Evolutionary conservation across 2,329 filamentous ascomycete genomes (phyloP), one percentile per base, ranked within the genome.

Genomic region (Penicillium aurantiogriseum): DNA sequence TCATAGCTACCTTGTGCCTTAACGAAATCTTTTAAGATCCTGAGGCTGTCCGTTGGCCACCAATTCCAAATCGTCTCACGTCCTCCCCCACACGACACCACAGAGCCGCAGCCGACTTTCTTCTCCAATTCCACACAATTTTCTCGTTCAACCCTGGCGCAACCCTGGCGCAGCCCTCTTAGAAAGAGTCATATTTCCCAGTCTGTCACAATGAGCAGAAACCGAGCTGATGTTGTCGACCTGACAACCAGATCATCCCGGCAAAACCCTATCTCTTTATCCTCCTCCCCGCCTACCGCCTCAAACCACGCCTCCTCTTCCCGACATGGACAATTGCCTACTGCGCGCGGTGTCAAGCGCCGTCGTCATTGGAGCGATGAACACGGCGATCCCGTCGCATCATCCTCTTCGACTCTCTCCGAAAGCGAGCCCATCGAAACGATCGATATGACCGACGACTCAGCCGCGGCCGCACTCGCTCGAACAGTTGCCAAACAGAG

Each of bases 361-460:
- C 56, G 57, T 15, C 29, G 45, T 4, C 1, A 25, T 13, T 47
- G 31, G 45, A 42, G 44, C 2, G 42, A 56, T n/a, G 45, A 59
- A 15, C 51, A 21, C 2, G 8, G 19, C 2, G 35, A 38, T 13
- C 23, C 33, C 23, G 15, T 53, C 9, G 53, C 60, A 9, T 39
- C 60, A 19, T 42, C 61, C 19, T 44, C 60, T 21, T 58, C 61
- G 38, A n/a, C 27, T 15, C 44, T 5, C 42, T 27, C 38, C 56
- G 59, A 11, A 58, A 60, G 13, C 59, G 67, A 8, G 62, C 31
- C 71, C 3, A 68, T 82, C 8, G 80, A 83, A 44, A 73, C 79
- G 25, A 74, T 85, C 6, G 82, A 85, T 65, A 67, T 85, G 23
- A 79, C 77, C 3, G 74, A 74, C 23, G 74, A 79, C 0, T 72